Evolutionary conservation across 2,329 filamentous ascomycete species (phyloP).

Genomic region (Paraphaeosphaeria minitans): DNA sequence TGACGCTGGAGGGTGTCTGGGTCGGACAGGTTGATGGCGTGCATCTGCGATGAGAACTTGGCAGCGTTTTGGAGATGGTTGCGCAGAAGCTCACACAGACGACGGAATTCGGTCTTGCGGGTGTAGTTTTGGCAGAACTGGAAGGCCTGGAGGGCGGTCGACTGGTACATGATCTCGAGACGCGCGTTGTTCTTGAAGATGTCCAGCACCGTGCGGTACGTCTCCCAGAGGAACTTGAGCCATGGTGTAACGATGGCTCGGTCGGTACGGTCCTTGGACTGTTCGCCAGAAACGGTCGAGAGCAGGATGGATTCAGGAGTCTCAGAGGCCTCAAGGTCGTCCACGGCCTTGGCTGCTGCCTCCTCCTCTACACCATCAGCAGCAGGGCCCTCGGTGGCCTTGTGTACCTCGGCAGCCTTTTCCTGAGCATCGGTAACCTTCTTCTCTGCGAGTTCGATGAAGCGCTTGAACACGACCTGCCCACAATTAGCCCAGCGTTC

Average conservation of each 20-base stretch:
- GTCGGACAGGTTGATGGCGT: slow-evolving; percentile 98
- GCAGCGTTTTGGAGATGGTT: slow-evolving; percentile 99
- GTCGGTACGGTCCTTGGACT: slow-evolving; percentile 96
- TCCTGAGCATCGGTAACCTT: slow-evolving; percentile 96
- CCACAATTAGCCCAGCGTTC: slow-evolving; percentile 17
- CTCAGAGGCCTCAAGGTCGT: slow-evolving; percentile 95
- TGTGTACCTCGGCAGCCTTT: slow-evolving; percentile 95
- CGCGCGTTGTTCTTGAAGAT: slow-evolving; percentile 99
- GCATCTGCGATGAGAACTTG: slow-evolving; percentile 99
- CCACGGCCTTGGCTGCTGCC: slow-evolving; percentile 69
- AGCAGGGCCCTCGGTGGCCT: slow-evolving; percentile 76
- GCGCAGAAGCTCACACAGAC: slow-evolving; percentile 94
- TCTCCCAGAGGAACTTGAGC: slow-evolving; percentile 99
- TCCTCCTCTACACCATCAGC: slow-evolving; percentile 51
- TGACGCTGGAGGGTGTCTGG: slow-evolving; percentile 97
- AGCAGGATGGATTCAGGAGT: slow-evolving; percentile 98
- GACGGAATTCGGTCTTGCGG: slow-evolving; percentile 98
- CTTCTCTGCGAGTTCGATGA: slow-evolving; percentile 94
- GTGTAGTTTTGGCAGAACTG: slow-evolving; percentile 98
- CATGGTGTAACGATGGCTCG: slow-evolving; percentile 97
- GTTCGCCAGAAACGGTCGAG: slow-evolving; percentile 96
- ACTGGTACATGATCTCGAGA: slow-evolving; percentile 97
- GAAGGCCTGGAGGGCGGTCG: slow-evolving; percentile 96
- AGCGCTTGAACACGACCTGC: slow-evolving; percentile 86
- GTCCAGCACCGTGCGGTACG: slow-evolving; percentile 96